These are phyloP conservation scores for Cicer judaicum DNA, from an alignment of 306 rosid genomes.

Conservation along the genomic window DNA sequence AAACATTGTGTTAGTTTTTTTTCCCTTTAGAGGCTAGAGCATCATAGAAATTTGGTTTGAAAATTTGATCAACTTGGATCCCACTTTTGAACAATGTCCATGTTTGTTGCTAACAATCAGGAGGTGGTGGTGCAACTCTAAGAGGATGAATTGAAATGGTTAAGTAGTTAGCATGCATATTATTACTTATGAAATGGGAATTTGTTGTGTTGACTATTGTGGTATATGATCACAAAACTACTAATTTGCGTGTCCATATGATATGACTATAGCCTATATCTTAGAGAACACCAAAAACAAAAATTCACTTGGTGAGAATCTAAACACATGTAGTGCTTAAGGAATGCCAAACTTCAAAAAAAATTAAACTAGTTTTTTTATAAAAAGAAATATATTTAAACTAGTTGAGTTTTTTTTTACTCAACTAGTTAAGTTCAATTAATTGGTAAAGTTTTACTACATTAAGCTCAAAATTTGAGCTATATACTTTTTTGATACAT, in stretches of 20 bases:
- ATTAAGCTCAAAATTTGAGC: too few relatives aligned
- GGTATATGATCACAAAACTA: neutral
- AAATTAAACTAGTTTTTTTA: too few relatives aligned
- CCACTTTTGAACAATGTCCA: too few relatives aligned
- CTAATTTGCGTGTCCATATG: neutral
- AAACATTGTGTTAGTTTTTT: neutral
- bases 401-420: too few relatives aligned
- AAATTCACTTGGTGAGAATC: neutral
- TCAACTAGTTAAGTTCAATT: too few relatives aligned
- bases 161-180: neutral
- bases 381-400: too few relatives aligned
- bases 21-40: neutral
- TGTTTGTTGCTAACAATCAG: neutral
- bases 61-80: too few relatives aligned
- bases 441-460: too few relatives aligned
- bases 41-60: neutral
- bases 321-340: neutral
- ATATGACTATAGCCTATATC: neutral
- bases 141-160: neutral
- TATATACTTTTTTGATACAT: too few relatives aligned
- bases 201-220: slow-evolving; percentile 4
- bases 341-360: too few relatives aligned
- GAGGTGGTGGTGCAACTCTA: slow-evolving; percentile 44
- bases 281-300: neutral
- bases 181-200: neutral